Conservation (phyloP, 805 yeast genomes). For the Pichia kluyveri region DNA sequence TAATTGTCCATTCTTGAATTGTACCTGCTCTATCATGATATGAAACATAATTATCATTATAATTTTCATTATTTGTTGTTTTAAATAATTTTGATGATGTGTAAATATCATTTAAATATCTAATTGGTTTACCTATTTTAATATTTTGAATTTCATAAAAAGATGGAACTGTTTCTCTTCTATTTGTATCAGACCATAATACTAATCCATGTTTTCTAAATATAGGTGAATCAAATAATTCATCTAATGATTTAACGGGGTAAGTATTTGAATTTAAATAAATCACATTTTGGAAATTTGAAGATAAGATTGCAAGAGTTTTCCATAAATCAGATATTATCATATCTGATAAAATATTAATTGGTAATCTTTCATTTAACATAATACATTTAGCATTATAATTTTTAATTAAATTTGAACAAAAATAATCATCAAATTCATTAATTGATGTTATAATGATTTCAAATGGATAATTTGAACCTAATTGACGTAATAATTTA, state of each 20-base stretch:
- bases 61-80: conserved; percentile 15
- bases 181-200: conserved; percentile 72
- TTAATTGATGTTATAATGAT: conserved; percentile 61
- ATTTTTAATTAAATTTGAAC: conserved; percentile 43
- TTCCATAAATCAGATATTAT: not conserved
- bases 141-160: conserved; percentile 47
- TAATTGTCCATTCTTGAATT: conserved; percentile 54
- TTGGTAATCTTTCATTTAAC: not conserved
- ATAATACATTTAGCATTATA: not conserved
- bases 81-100: conserved; percentile 14
- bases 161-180: conserved; percentile 52
- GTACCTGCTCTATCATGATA: conserved; percentile 53
- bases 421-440: conserved; percentile 68
- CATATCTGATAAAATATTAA: not conserved
- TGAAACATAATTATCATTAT: conserved; percentile 24
- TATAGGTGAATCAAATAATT: conserved; percentile 36
- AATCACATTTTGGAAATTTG: conserved; percentile 39
- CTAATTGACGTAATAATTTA: conserved; percentile 50
- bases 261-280: conserved; percentile 38
- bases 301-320: conserved; percentile 29
- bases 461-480: conserved; percentile 68
- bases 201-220: conserved; percentile 39
- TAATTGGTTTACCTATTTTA: conserved; percentile 27
- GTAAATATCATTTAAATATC: conserved; percentile 24
- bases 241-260: conserved; percentile 40